A percentile compares a stretch with the other conserved stretches of the same genome.
Conservation (phyloP, 2,329 filamentous ascomycete genomes). For the Aquanectria penicillioides region DNA sequence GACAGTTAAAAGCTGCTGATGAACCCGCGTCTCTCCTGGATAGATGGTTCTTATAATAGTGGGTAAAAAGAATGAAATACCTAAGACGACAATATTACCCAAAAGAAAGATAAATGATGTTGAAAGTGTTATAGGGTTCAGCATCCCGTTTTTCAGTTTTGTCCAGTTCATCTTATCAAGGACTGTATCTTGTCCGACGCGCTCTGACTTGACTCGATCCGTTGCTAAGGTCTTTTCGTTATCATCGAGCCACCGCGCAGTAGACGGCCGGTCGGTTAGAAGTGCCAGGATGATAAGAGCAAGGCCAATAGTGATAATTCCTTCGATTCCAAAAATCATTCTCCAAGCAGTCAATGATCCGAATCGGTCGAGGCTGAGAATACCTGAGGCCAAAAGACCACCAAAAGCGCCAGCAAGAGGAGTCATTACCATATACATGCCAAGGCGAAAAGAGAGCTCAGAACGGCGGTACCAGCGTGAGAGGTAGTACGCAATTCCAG, state of each 20-base stretch:
- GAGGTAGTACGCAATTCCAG: constrained; percentile 72
- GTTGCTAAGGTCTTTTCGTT: constrained; percentile 71
- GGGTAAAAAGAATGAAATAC: constrained; percentile 70
- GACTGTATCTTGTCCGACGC: constrained; percentile 65
- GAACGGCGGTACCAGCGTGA: constrained; percentile 69
- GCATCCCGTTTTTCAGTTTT: constrained; percentile 66
- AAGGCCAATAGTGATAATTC: constrained; percentile 64
- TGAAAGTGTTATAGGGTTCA: constrained; percentile 64
- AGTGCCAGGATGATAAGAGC: constrained; percentile 67
- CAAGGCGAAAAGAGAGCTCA: constrained; percentile 69
- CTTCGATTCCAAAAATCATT: constrained; percentile 76
- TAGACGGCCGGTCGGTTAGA: constrained; percentile 71
- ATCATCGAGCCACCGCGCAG: constrained; percentile 68
- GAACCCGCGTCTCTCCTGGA: constrained; percentile 13
- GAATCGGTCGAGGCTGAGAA: constrained; percentile 65
- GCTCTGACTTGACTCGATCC: constrained; percentile 66
- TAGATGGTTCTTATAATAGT: constrained; percentile 56
- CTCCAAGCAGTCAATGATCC: constrained; percentile 67
- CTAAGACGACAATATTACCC: constrained; percentile 72
- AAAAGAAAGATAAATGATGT: constrained; percentile 67
- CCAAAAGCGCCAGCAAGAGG: constrained; percentile 73
- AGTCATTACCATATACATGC: constrained; percentile 71
- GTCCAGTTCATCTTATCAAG: constrained; percentile 67
- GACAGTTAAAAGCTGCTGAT: constrained; percentile 75
- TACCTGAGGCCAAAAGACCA: constrained; percentile 68